These are phyloP conservation scores for Celoporthe dispersa DNA, from an alignment of 2,329 filamentous ascomycete genomes.

Conservation along the genomic window DNA sequence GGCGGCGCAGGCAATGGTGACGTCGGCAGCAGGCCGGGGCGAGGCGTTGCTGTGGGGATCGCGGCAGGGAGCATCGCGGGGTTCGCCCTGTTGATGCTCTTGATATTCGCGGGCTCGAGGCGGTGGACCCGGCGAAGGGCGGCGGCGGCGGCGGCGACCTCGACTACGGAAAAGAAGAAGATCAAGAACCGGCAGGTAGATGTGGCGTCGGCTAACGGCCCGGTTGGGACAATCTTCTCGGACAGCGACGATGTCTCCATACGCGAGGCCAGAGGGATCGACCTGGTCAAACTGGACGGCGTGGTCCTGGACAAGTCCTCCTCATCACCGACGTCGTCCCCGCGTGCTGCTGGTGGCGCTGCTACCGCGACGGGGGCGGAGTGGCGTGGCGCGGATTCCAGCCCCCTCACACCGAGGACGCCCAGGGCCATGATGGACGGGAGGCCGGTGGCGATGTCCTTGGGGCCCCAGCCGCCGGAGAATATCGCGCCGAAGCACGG, in stretches of 20 bases:
- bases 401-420: conserved; percentile 65
- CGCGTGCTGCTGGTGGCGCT: neutral
- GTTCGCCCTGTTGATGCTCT: conserved; percentile 3
- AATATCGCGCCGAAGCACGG: conserved; percentile 17
- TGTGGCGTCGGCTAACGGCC: neutral
- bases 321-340: neutral
- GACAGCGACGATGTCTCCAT: neutral
- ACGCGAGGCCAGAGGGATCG: neutral
- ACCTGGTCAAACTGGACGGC: conserved; percentile 5
- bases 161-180: neutral
- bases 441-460: conserved; percentile 7
- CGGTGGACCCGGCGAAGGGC: neutral
- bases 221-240: neutral
- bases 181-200: neutral
- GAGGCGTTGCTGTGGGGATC: conserved; percentile 14
- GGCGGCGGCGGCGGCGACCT: neutral
- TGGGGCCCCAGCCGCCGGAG: conserved; percentile 17
- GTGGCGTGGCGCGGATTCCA: neutral
- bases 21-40: neutral
- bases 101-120: conserved; percentile 11
- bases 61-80: conserved; percentile 19
- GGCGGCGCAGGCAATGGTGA: neutral
- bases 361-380: conserved; percentile 22
- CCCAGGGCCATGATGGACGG: conserved; percentile 54
- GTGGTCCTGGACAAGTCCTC: conserved; percentile 17